phyloP scores from a whole-genome alignment of 208 protist species.

The Endotrypanum monterogeii region DNA sequence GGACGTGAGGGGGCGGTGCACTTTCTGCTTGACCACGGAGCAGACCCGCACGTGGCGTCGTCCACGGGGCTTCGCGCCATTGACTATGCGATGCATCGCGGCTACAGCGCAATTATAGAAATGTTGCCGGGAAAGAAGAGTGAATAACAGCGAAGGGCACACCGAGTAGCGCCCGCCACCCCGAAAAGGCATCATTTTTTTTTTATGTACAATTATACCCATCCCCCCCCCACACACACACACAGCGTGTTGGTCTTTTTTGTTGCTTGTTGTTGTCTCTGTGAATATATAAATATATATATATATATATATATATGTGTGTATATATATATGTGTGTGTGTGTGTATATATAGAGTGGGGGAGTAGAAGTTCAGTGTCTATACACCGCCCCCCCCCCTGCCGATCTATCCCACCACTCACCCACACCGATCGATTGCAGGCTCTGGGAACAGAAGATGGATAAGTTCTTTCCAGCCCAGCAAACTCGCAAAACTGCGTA shows the following conservation, averaged over 20 bases:
- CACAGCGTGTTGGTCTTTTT: too few relatives aligned
- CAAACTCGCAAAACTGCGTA: too few relatives aligned
- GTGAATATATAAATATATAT: too few relatives aligned
- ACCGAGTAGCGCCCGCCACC: background rate
- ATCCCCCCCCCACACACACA: background rate
- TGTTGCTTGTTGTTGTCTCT: too few relatives aligned
- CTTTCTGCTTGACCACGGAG: constrained; percentile 61
- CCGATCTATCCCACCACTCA: too few relatives aligned
- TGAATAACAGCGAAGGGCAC: background rate
- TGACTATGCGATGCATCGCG: constrained; percentile 74
- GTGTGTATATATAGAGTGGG: background rate
- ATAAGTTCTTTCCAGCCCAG: too few relatives aligned
- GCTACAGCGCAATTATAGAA: constrained; percentile 56
- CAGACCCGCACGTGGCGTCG: constrained; percentile 40
- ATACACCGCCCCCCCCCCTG: too few relatives aligned
- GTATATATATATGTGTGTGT: constrained; percentile 2
- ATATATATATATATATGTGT: background rate
- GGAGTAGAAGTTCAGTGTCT: too few relatives aligned
- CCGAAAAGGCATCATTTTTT: background rate
- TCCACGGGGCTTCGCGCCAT: constrained; percentile 62
- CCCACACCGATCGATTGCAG: too few relatives aligned
- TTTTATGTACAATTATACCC: background rate
- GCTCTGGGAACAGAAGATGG: too few relatives aligned
- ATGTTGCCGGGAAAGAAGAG: constrained; percentile 29
- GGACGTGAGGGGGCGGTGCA: constrained; percentile 75